A percentile compares a stretch with the other conserved stretches of the same genome.
These are phyloP conservation scores for Uronychia binucleata DNA, from an alignment of 73 alveolate species.

Conservation along the genomic window DNA sequence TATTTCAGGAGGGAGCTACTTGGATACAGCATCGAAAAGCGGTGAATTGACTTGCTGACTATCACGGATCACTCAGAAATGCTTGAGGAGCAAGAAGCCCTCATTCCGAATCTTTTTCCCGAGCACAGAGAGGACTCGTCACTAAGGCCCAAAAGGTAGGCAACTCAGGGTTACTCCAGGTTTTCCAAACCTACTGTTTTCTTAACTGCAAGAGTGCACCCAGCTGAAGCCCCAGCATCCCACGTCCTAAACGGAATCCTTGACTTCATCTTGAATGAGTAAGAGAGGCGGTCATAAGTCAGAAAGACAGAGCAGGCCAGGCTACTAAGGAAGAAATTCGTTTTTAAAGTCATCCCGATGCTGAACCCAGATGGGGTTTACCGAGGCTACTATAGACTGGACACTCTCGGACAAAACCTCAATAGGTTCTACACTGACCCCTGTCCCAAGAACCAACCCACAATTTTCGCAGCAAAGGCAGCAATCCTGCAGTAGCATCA, in stretches of 20 bases:
- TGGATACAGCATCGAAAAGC: conserved; percentile 58
- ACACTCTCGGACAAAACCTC: conserved; percentile 19
- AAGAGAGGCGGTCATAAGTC: background rate
- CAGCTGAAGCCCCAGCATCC: conserved; percentile 97
- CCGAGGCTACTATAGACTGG: conserved; percentile 68
- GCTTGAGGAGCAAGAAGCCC: conserved; percentile 58
- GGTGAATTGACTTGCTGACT: background rate
- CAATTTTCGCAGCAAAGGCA: conserved; percentile 77
- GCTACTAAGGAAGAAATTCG: conserved; percentile 34
- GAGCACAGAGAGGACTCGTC: conserved; percentile 3
- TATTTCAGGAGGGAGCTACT: conserved; percentile 75
- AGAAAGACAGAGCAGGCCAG: background rate
- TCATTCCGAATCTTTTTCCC: conserved; percentile 75
- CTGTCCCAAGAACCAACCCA: conserved; percentile 3
- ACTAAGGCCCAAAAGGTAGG: background rate
- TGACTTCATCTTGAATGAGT: conserved; percentile 77
- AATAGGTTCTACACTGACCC: conserved; percentile 36
- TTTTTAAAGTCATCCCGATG: conserved; percentile 76
- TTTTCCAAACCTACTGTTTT: conserved; percentile 77
- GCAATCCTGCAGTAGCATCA: conserved; percentile 67
- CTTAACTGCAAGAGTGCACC: conserved; percentile 97
- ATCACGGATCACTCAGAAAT: background rate
- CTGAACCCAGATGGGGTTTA: conserved; percentile 79
- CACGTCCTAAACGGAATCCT: conserved; percentile 87
- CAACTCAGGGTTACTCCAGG: conserved; percentile 36